A percentile compares a stretch with the other conserved stretches of the same genome.
Evolutionary conservation across 1,284 basidiomycete species (phyloP).

Genomic region (Hymenochaete sp.): DNA sequence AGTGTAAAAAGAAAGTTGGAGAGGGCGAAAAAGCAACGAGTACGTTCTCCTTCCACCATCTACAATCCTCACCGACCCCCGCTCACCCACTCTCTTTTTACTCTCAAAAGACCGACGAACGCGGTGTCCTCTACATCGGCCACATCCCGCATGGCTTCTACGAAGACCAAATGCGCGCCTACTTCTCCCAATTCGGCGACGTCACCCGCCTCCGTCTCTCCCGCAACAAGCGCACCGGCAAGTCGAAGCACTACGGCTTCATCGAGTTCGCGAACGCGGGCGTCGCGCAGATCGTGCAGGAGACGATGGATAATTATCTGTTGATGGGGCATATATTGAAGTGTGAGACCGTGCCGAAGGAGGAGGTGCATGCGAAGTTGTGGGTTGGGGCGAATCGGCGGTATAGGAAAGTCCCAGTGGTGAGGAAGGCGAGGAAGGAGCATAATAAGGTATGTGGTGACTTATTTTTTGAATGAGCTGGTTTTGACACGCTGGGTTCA

Average conservation of each 20-base stretch:
- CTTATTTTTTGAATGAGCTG: slow-evolving; percentile 8
- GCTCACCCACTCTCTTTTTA: too few relatives aligned
- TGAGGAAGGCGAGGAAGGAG: slow-evolving; percentile 61
- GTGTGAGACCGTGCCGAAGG: slow-evolving; percentile 81
- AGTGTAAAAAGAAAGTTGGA: slow-evolving; percentile 74
- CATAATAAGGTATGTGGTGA: slow-evolving; percentile 70
- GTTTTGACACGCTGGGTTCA: slow-evolving; percentile 8
- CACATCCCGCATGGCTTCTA: slow-evolving; percentile 96
- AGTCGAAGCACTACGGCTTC: slow-evolving; percentile 95
- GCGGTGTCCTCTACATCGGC: slow-evolving; percentile 86
- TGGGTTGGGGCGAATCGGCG: slow-evolving; percentile 97
- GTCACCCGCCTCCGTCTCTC: slow-evolving; percentile 86
- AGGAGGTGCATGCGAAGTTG: slow-evolving; percentile 84
- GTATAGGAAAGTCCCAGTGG: slow-evolving; percentile 72
- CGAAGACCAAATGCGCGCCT: slow-evolving; percentile 87
- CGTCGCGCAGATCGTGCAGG: slow-evolving; percentile 91
- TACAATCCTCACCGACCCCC: slow-evolving; percentile 8
- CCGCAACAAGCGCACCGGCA: slow-evolving; percentile 92
- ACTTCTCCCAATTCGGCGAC: slow-evolving; percentile 93
- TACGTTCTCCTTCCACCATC: slow-evolving; percentile 30
- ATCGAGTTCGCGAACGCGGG: slow-evolving; percentile 87
- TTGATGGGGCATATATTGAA: slow-evolving; percentile 88
- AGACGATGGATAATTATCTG: slow-evolving; percentile 99
- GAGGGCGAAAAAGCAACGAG: slow-evolving; percentile 72
- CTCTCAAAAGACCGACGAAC: slow-evolving; percentile 58